Conservation (phyloP, 2,329 filamentous ascomycete genomes). For the Sporothrix brasiliensis region DNA sequence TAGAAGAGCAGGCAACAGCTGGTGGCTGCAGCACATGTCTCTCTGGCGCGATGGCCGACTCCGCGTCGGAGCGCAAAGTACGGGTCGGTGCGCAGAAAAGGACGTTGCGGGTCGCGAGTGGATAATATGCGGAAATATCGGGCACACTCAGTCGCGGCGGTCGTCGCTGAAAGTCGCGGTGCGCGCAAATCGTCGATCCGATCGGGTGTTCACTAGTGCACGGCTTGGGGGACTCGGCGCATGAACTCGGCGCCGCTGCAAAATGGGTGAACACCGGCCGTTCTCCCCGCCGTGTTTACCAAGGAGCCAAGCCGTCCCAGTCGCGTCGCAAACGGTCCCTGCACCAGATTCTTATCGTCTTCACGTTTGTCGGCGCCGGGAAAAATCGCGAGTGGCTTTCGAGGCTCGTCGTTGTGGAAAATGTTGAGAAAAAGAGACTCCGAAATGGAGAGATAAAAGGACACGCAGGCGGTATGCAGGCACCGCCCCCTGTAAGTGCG, state of each 20-base stretch:
- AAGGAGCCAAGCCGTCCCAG: not conserved
- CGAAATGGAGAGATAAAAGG: conserved; percentile 16
- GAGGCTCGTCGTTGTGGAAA: conserved; percentile 6
- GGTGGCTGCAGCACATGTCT: conserved; percentile 23
- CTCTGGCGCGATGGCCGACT: conserved; percentile 5
- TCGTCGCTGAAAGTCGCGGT: not conserved
- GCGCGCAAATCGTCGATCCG: not conserved
- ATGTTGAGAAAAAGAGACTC: not conserved
- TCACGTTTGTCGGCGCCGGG: conserved; percentile 13
- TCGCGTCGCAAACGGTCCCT: conserved; percentile 12
- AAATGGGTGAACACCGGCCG: not conserved
- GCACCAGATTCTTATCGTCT: not conserved
- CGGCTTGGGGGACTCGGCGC: conserved; percentile 16
- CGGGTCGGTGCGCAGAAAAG: not conserved
- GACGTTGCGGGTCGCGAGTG: not conserved
- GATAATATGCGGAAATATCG: not conserved
- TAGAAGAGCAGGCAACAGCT: conserved; percentile 16
- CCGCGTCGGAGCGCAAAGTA: conserved; percentile 1
- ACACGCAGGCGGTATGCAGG: conserved; percentile 24
- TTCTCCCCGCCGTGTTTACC: conserved; percentile 8
- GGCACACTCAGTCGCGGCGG: not conserved
- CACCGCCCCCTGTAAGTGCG: conserved; percentile 24
- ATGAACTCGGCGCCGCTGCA: conserved; percentile 11
- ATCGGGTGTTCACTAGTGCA: not conserved
- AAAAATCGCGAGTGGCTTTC: not conserved